phyloP scores from a whole-genome alignment of 495 filamentous ascomycete genomes.

The Diplogelasinospora grovesii region DNA sequence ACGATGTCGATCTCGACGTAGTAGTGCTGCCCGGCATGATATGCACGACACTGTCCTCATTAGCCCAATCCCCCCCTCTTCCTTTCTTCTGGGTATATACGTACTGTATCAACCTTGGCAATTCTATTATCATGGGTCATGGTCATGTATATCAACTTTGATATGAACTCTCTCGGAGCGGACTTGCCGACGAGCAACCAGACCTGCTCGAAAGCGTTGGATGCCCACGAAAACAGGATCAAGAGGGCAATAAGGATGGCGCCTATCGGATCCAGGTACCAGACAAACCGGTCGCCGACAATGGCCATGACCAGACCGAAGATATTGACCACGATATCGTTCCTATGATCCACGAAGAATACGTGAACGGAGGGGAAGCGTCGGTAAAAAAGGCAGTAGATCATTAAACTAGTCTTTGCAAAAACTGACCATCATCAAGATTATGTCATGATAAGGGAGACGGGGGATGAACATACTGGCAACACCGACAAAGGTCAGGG shows the following conservation, averaged over 20 bases:
- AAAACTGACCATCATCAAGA: slow-evolving; percentile 30
- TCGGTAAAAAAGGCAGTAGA: slow-evolving; percentile 46
- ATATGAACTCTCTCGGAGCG: slow-evolving; percentile 47
- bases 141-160: slow-evolving; percentile 51
- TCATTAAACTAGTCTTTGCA: slow-evolving; percentile 40
- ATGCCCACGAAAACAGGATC: slow-evolving; percentile 49
- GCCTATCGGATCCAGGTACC: slow-evolving; percentile 51
- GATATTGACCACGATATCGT: slow-evolving; percentile 49
- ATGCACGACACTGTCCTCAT: slow-evolving; percentile 43
- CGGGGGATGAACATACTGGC: slow-evolving; percentile 33
- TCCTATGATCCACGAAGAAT: slow-evolving; percentile 51
- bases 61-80: no score
- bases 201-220: slow-evolving; percentile 51
- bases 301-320: slow-evolving; percentile 51
- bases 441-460: not conserved
- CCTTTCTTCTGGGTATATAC: slow-evolving; percentile 10
- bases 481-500: slow-evolving; percentile 44
- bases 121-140: slow-evolving; percentile 48
- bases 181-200: slow-evolving; percentile 51
- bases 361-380: slow-evolving; percentile 48
- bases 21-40: slow-evolving; percentile 49
- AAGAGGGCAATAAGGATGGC: slow-evolving; percentile 49
- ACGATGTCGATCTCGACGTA: slow-evolving; percentile 55
- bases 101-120: slow-evolving; percentile 47
- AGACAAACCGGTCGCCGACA: slow-evolving; percentile 44